Percentiles rank a stretch among this genome's conserved stretches.
Evolutionary conservation across 2,329 filamentous ascomycete species (phyloP).

Genomic region (Diplodia corticola): DNA sequence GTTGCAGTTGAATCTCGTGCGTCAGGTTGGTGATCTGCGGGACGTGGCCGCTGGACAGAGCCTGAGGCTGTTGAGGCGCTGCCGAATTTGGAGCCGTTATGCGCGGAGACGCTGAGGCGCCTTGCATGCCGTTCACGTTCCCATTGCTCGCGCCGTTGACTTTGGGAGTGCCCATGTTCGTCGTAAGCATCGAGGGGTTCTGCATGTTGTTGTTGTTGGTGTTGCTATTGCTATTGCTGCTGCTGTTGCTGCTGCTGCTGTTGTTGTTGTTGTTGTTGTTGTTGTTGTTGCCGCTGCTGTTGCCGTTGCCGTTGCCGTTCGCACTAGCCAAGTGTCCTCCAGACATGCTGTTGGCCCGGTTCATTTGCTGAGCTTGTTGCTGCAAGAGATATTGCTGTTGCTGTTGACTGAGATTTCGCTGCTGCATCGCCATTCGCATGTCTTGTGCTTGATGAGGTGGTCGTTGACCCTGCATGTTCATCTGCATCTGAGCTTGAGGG

Average conservation of each 20-base stretch:
- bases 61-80: constrained; percentile 18
- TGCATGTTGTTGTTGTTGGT: constrained; percentile 8
- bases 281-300: not conserved
- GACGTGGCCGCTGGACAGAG: constrained; percentile 22
- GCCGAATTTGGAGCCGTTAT: not conserved
- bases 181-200: constrained; percentile 5
- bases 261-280: constrained; percentile 5
- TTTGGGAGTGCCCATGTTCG: constrained; percentile 11
- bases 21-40: constrained; percentile 21
- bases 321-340: constrained; percentile 1
- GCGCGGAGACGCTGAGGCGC: constrained; percentile 16
- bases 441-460: constrained; percentile 46
- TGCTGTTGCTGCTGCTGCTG: too few species aligned
- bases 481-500: constrained; percentile 70
- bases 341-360: constrained; percentile 14
- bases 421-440: constrained; percentile 40
- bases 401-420: constrained; percentile 34
- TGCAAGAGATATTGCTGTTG: constrained; percentile 16
- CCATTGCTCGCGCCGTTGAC: constrained; percentile 7
- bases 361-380: constrained; percentile 26
- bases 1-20: constrained; percentile 15
- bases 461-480: constrained; percentile 56
- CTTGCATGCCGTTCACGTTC: constrained; percentile 19
- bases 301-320: not conserved
- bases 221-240: too few species aligned